Evolutionary conservation across 2,329 filamentous ascomycete species (phyloP).

Genomic region (Penicillium decumbens): DNA sequence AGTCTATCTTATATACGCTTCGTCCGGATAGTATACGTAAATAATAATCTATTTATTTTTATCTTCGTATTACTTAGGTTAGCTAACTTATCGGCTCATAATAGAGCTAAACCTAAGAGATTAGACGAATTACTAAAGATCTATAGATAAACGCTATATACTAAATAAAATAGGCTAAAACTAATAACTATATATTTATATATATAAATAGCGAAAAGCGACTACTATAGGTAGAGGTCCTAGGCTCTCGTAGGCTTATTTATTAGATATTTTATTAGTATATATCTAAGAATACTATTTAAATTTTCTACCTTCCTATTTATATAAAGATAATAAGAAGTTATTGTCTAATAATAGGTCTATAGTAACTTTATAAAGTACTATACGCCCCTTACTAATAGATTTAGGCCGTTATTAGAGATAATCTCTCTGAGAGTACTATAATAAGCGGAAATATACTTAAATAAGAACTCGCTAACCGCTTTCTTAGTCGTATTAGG

Average conservation of each 20-base stretch:
- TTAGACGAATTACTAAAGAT: background rate
- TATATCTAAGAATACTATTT: constrained; percentile 2
- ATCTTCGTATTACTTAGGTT: background rate
- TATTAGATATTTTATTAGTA: constrained; percentile 10
- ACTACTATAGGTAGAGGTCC: constrained; percentile 6
- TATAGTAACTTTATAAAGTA: background rate
- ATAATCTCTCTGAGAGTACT: background rate
- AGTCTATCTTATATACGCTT: background rate
- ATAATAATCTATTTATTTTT: background rate
- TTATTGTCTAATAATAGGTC: background rate
- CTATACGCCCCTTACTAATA: too few species aligned
- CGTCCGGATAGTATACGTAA: background rate
- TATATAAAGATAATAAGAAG: constrained; percentile 1
- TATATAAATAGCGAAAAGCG: constrained; percentile 1
- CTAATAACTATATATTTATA: background rate
- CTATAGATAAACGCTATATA: background rate
- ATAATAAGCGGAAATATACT: constrained; percentile 3
- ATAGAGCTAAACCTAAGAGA: too few species aligned
- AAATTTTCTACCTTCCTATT: constrained; percentile 11
- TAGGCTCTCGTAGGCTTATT: constrained; percentile 1
- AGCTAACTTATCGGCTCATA: background rate
- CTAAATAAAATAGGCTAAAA: background rate
- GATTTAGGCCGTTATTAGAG: too few species aligned
- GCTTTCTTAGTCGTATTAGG: background rate
- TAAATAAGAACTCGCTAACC: background rate